A percentile compares a stretch with the other conserved stretches of the same genome.
Evolutionary conservation across 108 stramenopile genomes (phyloP).

Genomic region (Fragilariopsis cylindrus): DNA sequence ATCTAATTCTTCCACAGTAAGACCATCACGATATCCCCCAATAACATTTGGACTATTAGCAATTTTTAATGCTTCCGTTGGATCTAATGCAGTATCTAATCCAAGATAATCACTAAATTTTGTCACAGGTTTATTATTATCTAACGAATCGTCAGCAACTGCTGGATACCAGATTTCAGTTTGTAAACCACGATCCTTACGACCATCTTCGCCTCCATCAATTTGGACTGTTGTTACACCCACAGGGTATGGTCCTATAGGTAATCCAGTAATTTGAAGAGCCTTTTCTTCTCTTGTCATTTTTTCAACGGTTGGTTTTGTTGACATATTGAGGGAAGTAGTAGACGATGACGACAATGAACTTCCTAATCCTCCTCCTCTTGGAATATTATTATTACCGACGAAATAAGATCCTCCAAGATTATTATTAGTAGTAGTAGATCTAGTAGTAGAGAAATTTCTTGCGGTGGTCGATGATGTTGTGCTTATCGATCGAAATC

Average conservation of each 20-base stretch:
- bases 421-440: no score
- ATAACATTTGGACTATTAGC: not conserved
- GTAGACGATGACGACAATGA: no score
- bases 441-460: no score
- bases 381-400: no score
- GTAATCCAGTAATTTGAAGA: not conserved
- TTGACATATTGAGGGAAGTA: no score
- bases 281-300: not conserved
- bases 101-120: conserved; percentile 6
- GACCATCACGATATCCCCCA: conserved; percentile 11
- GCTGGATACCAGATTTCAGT: conserved; percentile 11
- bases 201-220: not conserved
- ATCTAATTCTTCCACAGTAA: conserved; percentile 6
- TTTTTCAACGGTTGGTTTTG: not conserved
- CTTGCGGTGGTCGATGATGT: no score
- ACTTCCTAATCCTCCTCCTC: no score
- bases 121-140: not conserved
- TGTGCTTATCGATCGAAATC: no score
- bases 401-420: no score
- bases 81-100: not conserved
- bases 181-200: not conserved
- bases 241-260: not conserved
- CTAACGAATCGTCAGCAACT: not conserved
- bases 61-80: not conserved
- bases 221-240: conserved; percentile 11